Evolutionary conservation across 176 grass and related monocot species (phyloP).

Genomic region (Oryza longistaminata): DNA sequence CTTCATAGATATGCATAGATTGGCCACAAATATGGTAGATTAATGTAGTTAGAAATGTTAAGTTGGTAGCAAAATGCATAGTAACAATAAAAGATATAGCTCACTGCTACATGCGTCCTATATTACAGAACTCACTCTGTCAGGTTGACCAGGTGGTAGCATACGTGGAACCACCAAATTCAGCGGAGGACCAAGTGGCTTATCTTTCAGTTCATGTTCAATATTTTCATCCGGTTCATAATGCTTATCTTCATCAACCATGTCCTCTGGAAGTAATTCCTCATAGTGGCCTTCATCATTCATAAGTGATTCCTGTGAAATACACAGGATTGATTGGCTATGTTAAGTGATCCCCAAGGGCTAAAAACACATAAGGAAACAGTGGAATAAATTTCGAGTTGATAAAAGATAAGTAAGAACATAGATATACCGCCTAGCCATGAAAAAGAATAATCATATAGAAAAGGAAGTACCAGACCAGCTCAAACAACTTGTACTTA

Average conservation of each 20-base stretch:
- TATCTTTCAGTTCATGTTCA: conserved; percentile 70
- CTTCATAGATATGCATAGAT: conserved; percentile 13
- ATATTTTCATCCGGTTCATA: conserved; percentile 75
- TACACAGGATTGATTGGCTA: background rate
- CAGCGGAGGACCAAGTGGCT: conserved; percentile 81
- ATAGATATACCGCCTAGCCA: background rate
- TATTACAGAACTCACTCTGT: conserved; percentile 56
- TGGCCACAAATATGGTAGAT: background rate
- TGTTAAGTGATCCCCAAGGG: background rate
- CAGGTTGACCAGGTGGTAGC: conserved; percentile 63
- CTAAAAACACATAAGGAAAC: background rate
- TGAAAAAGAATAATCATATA: background rate
- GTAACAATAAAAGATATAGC: background rate
- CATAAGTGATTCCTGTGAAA: conserved; percentile 67
- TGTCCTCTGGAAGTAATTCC: conserved; percentile 62
- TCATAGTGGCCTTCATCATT: conserved; percentile 72
- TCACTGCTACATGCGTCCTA: background rate
- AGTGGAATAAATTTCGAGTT: background rate
- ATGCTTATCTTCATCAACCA: conserved; percentile 61
- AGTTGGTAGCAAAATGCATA: background rate
- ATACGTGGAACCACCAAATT: conserved; percentile 68
- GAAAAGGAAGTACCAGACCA: background rate
- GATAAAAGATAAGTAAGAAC: background rate
- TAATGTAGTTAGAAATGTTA: background rate
- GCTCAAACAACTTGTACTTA: background rate